A percentile compares a stretch with the other conserved stretches of the same genome.
Conservation (phyloP, 164 flowering plant species). For the Sextonia rubra region DNA sequence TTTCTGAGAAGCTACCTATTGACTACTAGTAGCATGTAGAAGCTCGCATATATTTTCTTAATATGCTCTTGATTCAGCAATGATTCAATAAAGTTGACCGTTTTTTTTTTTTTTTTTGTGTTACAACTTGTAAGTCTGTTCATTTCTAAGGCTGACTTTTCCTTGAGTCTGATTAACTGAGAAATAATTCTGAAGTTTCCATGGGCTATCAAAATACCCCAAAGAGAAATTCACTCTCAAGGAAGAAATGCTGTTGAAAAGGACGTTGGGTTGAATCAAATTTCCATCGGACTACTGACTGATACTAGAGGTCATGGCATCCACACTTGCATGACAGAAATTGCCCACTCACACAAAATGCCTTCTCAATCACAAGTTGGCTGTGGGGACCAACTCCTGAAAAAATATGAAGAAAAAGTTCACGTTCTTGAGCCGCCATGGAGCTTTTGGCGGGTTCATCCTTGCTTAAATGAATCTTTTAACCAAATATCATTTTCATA, state of each 20-base stretch:
- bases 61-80: background rate
- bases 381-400: background rate
- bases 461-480: background rate
- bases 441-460: background rate
- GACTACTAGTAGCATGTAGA: background rate
- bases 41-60: background rate
- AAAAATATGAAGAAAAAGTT: background rate
- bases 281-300: background rate
- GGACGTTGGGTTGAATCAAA: background rate
- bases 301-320: background rate
- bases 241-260: background rate
- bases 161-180: background rate
- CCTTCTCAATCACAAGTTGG: background rate
- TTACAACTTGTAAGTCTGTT: background rate
- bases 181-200: background rate
- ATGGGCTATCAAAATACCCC: background rate
- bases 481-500: background rate
- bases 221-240: background rate
- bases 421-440: constrained; percentile 1
- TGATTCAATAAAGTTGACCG: background rate
- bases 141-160: background rate
- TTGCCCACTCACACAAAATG: background rate
- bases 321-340: background rate
- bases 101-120: background rate
- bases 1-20: background rate